phyloP scores from a whole-genome alignment of 805 yeast genomes.

The Zygosaccharomyces bailii region DNA sequence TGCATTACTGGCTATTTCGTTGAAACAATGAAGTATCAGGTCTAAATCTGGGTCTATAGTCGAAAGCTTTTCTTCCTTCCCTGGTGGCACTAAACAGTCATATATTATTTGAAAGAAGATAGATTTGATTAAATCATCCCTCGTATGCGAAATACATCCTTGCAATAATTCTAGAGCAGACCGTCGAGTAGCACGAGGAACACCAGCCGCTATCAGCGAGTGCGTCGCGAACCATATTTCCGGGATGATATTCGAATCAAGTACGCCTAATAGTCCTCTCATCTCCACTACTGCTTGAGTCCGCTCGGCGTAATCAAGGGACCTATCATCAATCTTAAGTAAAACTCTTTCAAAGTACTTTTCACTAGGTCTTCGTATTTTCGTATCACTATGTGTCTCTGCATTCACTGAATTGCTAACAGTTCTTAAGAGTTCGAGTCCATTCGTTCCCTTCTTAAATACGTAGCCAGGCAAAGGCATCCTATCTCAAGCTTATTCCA shows the following conservation, averaged over 20 bases:
- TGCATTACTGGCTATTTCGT: constrained; percentile 15
- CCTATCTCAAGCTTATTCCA: neutral
- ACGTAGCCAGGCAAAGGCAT: constrained; percentile 16
- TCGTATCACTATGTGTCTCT: neutral
- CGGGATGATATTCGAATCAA: constrained; percentile 56
- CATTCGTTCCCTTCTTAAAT: constrained; percentile 7
- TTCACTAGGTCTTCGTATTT: constrained; percentile 19
- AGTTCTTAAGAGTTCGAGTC: constrained; percentile 10
- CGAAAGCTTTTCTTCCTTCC: constrained; percentile 15
- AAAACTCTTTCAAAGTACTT: constrained; percentile 8
- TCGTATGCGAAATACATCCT: constrained; percentile 52
- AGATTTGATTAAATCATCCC: constrained; percentile 46
- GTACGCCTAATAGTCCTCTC: constrained; percentile 47
- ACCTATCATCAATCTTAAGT: constrained; percentile 11
- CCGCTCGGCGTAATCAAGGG: constrained; percentile 26
- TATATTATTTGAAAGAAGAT: constrained; percentile 61
- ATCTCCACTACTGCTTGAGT: constrained; percentile 52
- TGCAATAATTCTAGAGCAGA: constrained; percentile 52
- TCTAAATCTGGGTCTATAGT: constrained; percentile 49
- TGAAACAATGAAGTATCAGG: constrained; percentile 46
- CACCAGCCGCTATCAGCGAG: constrained; percentile 44
- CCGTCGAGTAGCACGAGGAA: constrained; percentile 38
- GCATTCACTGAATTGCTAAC: neutral
- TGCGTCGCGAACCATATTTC: constrained; percentile 74
- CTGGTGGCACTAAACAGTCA: constrained; percentile 36